Percentiles rank a stretch among this genome's conserved stretches.
phyloP scores from a whole-genome alignment of 768 basidiomycete species.

The Lyophyllum decastes region DNA sequence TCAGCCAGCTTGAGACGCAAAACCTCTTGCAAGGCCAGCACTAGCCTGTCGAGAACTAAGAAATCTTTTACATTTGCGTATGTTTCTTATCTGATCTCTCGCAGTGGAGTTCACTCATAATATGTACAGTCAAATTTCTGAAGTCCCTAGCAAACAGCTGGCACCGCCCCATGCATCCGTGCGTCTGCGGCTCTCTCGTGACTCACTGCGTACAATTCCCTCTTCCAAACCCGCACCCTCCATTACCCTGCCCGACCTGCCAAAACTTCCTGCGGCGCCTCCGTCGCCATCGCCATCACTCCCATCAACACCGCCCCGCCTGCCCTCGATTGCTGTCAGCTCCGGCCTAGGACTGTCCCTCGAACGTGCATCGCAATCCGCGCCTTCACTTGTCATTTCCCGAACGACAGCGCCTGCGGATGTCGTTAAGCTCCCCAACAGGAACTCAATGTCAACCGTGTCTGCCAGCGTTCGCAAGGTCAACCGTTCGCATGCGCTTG shows the following conservation, averaged over 20 bases:
- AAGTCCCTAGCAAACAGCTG: slow-evolving; percentile 14
- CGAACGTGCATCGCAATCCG: slow-evolving; percentile 15
- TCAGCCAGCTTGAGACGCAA: slow-evolving; percentile 39
- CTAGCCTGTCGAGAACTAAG: slow-evolving; percentile 5
- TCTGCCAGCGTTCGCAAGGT: slow-evolving; percentile 45
- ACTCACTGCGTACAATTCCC: slow-evolving; percentile 50
- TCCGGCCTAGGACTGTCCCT: slow-evolving; percentile 27
- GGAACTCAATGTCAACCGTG: slow-evolving; percentile 35
- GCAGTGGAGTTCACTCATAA: background rate
- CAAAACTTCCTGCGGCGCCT: slow-evolving; percentile 2
- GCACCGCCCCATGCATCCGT: slow-evolving; percentile 19
- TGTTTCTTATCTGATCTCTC: slow-evolving; percentile 9
- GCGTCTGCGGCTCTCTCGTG: slow-evolving; percentile 31
- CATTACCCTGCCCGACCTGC: slow-evolving; percentile 45
- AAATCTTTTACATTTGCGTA: slow-evolving; percentile 23
- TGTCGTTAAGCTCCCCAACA: slow-evolving; percentile 16
- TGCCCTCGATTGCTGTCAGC: slow-evolving; percentile 30
- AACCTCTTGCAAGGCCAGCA: slow-evolving; percentile 20
- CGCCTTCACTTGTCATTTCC: slow-evolving; percentile 21
- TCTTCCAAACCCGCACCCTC: slow-evolving; percentile 65
- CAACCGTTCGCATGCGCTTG: slow-evolving; percentile 63
- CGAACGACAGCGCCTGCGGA: slow-evolving; percentile 20
- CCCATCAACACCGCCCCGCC: slow-evolving; percentile 26
- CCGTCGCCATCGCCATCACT: slow-evolving; percentile 16
- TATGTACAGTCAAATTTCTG: slow-evolving; percentile 25